phyloP scores from a whole-genome alignment of 225 moss, liverwort and hornwort genomes.

The Pseudoscleropodium purum region DNA sequence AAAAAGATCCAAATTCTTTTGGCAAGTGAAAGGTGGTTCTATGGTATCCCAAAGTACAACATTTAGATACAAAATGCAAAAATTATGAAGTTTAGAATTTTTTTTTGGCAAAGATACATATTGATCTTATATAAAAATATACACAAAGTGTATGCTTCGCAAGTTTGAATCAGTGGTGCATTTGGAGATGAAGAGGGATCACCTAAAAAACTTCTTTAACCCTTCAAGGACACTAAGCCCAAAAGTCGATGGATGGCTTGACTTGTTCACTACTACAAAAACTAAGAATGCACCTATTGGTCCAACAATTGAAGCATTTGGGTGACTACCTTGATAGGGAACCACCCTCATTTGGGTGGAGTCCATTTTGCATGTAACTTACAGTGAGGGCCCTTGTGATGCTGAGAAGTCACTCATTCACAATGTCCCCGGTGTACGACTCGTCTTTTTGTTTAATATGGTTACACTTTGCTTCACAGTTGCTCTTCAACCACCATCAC shows the following conservation, averaged over 20 bases:
- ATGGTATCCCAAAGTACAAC: fast-evolving
- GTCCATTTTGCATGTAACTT: not conserved
- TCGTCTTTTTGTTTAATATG: not conserved
- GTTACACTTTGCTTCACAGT: not conserved
- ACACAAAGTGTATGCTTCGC: too few species aligned
- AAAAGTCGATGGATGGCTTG: not conserved
- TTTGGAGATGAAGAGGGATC: too few species aligned
- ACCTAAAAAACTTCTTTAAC: too few species aligned
- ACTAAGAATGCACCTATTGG: not conserved
- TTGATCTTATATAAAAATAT: too few species aligned
- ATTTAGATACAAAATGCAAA: too few species aligned
- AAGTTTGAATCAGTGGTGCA: too few species aligned
- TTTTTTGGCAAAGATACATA: too few species aligned
- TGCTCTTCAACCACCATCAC: not conserved
- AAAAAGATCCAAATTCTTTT: not conserved
- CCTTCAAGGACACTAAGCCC: not conserved
- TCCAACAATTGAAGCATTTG: not conserved
- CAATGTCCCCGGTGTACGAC: not conserved
- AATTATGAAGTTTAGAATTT: too few species aligned
- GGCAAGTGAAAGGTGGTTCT: too few species aligned
- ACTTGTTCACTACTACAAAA: not conserved
- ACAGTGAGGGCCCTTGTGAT: not conserved
- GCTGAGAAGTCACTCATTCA: not conserved
- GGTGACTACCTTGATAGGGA: not conserved
- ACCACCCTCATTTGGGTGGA: not conserved